A percentile compares a stretch with the other conserved stretches of the same genome.
phyloP scores from a whole-genome alignment of 164 flowering plant species.

The Berberis thunbergii region DNA sequence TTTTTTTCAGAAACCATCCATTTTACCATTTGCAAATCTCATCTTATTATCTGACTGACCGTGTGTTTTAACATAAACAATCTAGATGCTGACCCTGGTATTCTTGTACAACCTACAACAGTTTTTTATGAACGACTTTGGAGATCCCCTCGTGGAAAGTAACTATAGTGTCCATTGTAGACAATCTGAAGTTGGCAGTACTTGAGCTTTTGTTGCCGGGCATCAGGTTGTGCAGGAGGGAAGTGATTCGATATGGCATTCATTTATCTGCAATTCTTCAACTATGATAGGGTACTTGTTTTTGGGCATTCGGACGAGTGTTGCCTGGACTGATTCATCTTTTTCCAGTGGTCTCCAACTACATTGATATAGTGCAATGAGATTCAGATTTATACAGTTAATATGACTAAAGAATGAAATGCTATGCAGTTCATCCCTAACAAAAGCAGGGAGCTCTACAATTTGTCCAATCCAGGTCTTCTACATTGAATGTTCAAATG shows the following conservation, averaged over 20 bases:
- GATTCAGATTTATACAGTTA: neutral
- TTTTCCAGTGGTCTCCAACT: conserved; percentile 52
- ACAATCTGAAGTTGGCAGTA: conserved; percentile 82
- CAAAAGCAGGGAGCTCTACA: too few relatives aligned
- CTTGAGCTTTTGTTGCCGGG: too few relatives aligned
- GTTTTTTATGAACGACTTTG: conserved; percentile 94
- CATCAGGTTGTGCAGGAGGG: too few relatives aligned
- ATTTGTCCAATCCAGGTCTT: too few relatives aligned
- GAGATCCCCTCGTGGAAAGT: conserved; percentile 98
- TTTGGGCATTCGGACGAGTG: conserved; percentile 64
- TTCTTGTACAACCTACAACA: conserved; percentile 81
- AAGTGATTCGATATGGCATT: too few relatives aligned
- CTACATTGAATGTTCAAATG: too few relatives aligned
- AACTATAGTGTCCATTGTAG: conserved; percentile 98
- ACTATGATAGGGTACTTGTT: conserved; percentile 54
- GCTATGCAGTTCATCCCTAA: too few relatives aligned
- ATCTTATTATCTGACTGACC: too few relatives aligned
- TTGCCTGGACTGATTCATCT: conserved; percentile 53
- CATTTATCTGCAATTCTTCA: conserved; percentile 23
- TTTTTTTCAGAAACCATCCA: too few relatives aligned
- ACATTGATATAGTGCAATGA: conserved; percentile 4
- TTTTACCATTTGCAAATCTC: too few relatives aligned
- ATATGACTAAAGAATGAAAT: neutral
- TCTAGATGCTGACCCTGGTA: conserved; percentile 96
- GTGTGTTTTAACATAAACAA: conserved; percentile 22